phyloP scores from a whole-genome alignment of 2,329 filamentous ascomycete genomes.

The Penicillium sp. region DNA sequence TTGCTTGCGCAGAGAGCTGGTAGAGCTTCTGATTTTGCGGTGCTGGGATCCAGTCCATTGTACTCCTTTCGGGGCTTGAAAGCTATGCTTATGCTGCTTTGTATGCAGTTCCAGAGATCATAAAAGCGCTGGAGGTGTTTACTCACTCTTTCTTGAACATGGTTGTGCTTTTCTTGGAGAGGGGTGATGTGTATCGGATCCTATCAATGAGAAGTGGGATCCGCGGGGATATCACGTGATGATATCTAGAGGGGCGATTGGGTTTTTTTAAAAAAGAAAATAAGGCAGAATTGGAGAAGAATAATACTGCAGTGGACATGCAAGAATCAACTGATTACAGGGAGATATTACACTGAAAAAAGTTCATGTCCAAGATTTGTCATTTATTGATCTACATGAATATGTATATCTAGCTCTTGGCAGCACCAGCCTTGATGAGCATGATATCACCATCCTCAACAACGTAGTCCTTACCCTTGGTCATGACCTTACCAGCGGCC shows the following conservation, averaged over 20 bases:
- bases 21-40: neutral
- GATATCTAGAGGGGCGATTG: neutral
- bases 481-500: conserved; percentile 94
- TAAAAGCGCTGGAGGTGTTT: neutral
- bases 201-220: conserved; percentile 22
- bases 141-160: conserved; percentile 95
- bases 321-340: neutral
- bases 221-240: conserved; percentile 30
- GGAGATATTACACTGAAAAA: neutral
- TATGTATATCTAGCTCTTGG: conserved; percentile 42
- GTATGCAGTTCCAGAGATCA: neutral
- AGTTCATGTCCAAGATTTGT: conserved; percentile 7
- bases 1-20: neutral
- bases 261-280: neutral
- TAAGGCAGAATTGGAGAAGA: neutral
- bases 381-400: conserved; percentile 14
- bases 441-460: conserved; percentile 62
- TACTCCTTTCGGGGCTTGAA: neutral
- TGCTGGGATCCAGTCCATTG: neutral
- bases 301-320: neutral
- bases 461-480: conserved; percentile 95
- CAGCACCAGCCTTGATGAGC: conserved; percentile 72
- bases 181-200: conserved; percentile 3
- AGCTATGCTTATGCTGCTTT: neutral
- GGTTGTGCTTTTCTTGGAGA: conserved; percentile 33